These are phyloP conservation scores for Linnemannia hyalina DNA, from an alignment of 192 early-diverging fungal species.

Conservation along the genomic window DNA sequence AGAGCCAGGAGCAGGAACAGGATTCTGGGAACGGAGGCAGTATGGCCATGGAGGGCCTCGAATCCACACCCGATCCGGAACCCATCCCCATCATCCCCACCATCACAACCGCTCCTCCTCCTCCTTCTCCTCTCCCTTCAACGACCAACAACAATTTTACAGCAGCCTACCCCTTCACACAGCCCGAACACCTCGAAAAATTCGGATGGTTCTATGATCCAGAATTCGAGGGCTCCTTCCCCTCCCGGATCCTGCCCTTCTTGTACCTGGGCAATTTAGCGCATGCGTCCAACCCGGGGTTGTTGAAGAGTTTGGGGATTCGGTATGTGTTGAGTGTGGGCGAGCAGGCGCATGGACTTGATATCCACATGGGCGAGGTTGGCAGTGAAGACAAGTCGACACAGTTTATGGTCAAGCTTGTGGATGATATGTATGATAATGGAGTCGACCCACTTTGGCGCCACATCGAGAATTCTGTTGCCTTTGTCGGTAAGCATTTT, in stretches of 20 bases:
- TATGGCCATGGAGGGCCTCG: slow-evolving; percentile 38
- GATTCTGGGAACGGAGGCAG: not conserved
- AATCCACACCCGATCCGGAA: slow-evolving; percentile 8
- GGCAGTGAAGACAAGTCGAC: not conserved
- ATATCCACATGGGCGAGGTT: slow-evolving; percentile 6
- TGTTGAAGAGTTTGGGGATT: slow-evolving; percentile 66
- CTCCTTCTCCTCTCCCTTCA: too few relatives aligned
- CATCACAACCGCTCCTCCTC: not conserved
- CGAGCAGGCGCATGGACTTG: slow-evolving; percentile 63
- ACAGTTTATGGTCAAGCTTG: slow-evolving; percentile 60
- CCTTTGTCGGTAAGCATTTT: slow-evolving; percentile 62
- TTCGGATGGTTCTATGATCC: slow-evolving; percentile 68
- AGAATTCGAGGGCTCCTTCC: slow-evolving; percentile 73
- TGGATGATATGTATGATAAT: slow-evolving; percentile 73
- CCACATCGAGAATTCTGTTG: slow-evolving; percentile 61
- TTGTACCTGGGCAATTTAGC: slow-evolving; percentile 73
- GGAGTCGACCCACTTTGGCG: slow-evolving; percentile 69
- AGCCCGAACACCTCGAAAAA: slow-evolving; percentile 18
- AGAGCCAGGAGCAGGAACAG: not conserved
- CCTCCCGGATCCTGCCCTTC: slow-evolving; percentile 68
- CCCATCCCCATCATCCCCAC: not conserved
- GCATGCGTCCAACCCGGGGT: slow-evolving; percentile 70
- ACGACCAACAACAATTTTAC: not conserved
- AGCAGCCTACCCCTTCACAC: slow-evolving; percentile 14
- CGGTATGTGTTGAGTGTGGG: slow-evolving; percentile 70